Evolutionary conservation across 2,329 filamentous ascomycete species (phyloP).

Genomic region (Colletotrichum agaves): DNA sequence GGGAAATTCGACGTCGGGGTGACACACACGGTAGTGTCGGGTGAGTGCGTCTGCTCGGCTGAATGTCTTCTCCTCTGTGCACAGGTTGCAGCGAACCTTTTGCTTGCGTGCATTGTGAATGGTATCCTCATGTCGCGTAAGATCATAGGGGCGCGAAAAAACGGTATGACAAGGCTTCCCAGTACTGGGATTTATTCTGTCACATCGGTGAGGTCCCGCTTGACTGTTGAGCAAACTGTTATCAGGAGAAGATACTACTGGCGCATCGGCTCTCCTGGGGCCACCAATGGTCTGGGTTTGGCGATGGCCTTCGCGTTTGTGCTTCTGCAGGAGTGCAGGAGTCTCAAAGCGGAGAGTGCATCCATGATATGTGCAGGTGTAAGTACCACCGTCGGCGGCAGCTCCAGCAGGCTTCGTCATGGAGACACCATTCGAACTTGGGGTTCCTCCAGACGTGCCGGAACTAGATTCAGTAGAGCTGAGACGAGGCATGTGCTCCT

Average conservation of each 20-base stretch:
- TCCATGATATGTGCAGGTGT: slow-evolving; percentile 95
- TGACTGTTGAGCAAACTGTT: slow-evolving; percentile 78
- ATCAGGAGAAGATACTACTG: slow-evolving; percentile 58
- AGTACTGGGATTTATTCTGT: slow-evolving; percentile 92
- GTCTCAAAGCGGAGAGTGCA: slow-evolving; percentile 91
- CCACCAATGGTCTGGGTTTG: slow-evolving; percentile 69
- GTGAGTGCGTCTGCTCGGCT: slow-evolving; percentile 95
- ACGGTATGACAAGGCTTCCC: slow-evolving; percentile 94
- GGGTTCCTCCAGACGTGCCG: slow-evolving; percentile 29
- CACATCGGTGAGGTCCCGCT: slow-evolving; percentile 91
- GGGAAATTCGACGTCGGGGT: slow-evolving; percentile 87
- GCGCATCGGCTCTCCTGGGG: slow-evolving; percentile 44
- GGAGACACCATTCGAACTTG: slow-evolving; percentile 47
- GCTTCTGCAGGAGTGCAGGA: slow-evolving; percentile 87
- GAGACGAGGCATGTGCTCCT: slow-evolving; percentile 49
- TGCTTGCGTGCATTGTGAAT: slow-evolving; percentile 96
- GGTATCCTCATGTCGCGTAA: slow-evolving; percentile 96
- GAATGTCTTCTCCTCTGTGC: slow-evolving; percentile 97
- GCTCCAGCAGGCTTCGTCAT: slow-evolving; percentile 67
- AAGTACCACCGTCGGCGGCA: slow-evolving; percentile 84
- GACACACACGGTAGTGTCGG: slow-evolving; percentile 92
- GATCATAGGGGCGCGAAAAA: slow-evolving; percentile 95
- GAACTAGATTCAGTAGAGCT: slow-evolving; percentile 57
- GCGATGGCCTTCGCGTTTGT: slow-evolving; percentile 93
- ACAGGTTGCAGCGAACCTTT: slow-evolving; percentile 92